These are phyloP conservation scores for Melanogaster broomeanus DNA, from an alignment of 768 basidiomycete genomes.

Conservation along the genomic window DNA sequence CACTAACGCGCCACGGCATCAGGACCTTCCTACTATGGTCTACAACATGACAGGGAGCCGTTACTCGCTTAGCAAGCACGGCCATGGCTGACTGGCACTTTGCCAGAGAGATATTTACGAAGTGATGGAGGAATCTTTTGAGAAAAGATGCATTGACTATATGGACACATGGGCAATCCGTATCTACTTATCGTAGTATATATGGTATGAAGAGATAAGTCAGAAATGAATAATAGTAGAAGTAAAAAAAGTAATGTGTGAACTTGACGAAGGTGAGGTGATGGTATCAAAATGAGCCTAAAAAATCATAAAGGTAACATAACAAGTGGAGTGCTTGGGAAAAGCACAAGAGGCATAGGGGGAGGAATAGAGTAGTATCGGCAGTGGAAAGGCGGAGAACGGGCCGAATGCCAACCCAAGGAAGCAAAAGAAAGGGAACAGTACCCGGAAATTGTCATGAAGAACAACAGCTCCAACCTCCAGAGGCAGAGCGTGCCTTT, in stretches of 20 bases:
- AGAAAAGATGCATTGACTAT: constrained; percentile 28
- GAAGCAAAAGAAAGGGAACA: constrained; percentile 11
- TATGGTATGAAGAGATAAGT: constrained; percentile 44
- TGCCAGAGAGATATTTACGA: no score
- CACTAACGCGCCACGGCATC: no score
- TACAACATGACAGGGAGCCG: no score
- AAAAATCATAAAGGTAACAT: constrained; percentile 25
- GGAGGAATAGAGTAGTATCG: constrained; percentile 1
- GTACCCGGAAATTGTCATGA: constrained; percentile 28
- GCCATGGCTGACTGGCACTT: no score
- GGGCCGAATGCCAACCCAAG: constrained; percentile 17
- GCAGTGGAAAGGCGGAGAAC: constrained; percentile 13
- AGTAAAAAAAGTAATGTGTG: constrained; percentile 12
- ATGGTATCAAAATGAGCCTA: constrained; percentile 25
- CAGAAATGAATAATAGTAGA: constrained; percentile 34
- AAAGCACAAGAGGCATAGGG: no score
- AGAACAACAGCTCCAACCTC: constrained; percentile 72
- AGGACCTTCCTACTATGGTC: no score
- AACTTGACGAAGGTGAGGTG: constrained; percentile 12
- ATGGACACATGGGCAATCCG: constrained; percentile 38
- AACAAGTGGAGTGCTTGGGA: constrained; percentile 20
- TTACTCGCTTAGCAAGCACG: no score
- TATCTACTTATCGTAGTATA: constrained; percentile 39
- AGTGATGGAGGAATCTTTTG: constrained; percentile 1
- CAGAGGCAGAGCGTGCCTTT: constrained; percentile 46